Percentiles rank a stretch among this genome's conserved stretches.
phyloP scores from a whole-genome alignment of 345 rosid species.

The Lepidium didymum region DNA sequence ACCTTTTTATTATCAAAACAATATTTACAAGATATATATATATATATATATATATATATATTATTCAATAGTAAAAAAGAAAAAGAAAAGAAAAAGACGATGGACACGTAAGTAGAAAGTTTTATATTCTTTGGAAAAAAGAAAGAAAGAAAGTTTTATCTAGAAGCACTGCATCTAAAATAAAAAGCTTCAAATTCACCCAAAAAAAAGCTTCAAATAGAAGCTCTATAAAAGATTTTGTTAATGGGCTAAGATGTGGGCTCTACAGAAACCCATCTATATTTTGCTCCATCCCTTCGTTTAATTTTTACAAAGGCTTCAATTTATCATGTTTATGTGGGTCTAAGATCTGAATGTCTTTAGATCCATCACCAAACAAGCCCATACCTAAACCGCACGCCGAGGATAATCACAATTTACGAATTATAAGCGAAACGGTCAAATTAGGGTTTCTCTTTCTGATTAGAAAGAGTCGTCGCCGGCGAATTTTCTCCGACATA shows the following conservation, averaged over 20 bases:
- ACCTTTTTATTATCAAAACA: too few species aligned
- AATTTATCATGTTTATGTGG: neutral
- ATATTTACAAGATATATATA: too few species aligned
- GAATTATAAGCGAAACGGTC: neutral
- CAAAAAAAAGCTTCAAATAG: neutral
- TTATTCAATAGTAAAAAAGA: neutral
- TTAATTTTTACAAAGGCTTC: neutral
- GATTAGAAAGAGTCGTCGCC: constrained; percentile 4
- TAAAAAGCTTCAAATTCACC: too few species aligned
- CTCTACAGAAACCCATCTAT: neutral
- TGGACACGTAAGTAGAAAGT: neutral
- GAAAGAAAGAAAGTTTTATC: too few species aligned
- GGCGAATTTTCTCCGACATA: neutral
- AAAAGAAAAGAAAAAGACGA: neutral
- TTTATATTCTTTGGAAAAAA: too few species aligned
- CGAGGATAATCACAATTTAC: neutral
- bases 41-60: too few species aligned
- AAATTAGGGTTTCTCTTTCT: neutral
- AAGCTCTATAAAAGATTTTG: neutral
- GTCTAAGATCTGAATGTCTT: neutral
- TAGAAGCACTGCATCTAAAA: neutral
- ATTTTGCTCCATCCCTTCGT: neutral
- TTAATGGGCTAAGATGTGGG: neutral
- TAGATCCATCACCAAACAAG: neutral
- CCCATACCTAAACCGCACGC: neutral